Conservation (phyloP, 2,329 filamentous ascomycete genomes). For the Mariannaea elegans region DNA sequence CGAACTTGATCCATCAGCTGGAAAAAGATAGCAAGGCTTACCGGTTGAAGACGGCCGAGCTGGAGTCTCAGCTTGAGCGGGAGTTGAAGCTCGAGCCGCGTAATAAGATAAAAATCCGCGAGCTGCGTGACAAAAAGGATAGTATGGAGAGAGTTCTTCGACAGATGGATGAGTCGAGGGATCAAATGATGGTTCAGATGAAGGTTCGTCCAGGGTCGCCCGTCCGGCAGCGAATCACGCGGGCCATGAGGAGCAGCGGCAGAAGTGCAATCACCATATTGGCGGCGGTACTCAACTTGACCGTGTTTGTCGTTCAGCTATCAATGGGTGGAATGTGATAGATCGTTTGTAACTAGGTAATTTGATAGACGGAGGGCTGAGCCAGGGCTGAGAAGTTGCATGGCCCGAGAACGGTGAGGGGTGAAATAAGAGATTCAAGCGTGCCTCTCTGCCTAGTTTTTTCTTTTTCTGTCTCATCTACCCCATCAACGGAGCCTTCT, state of each 20-base stretch:
- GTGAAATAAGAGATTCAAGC: too few species aligned
- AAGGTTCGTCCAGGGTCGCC: constrained; percentile 2
- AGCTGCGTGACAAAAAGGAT: background rate
- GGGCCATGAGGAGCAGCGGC: background rate
- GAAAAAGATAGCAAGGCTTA: background rate
- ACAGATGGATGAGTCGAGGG: background rate
- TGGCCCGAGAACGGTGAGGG: too few species aligned
- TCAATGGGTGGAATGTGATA: background rate
- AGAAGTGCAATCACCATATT: background rate
- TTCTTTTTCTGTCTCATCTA: too few species aligned
- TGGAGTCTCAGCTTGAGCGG: background rate
- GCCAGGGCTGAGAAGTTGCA: too few species aligned
- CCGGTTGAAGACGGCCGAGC: background rate
- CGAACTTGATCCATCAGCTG: background rate
- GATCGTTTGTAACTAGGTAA: background rate
- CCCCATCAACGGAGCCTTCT: too few species aligned
- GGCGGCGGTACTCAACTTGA: constrained; percentile 8
- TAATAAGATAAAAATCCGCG: background rate
- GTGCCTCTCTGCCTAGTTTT: too few species aligned
- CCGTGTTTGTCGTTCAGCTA: constrained; percentile 1
- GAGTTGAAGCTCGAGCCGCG: background rate
- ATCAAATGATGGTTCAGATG: background rate
- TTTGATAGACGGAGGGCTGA: background rate
- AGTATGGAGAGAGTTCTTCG: background rate
- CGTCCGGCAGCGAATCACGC: constrained; percentile 2